Conservation (phyloP, 2,329 filamentous ascomycete species). For the Trichoderma sp. region DNA sequence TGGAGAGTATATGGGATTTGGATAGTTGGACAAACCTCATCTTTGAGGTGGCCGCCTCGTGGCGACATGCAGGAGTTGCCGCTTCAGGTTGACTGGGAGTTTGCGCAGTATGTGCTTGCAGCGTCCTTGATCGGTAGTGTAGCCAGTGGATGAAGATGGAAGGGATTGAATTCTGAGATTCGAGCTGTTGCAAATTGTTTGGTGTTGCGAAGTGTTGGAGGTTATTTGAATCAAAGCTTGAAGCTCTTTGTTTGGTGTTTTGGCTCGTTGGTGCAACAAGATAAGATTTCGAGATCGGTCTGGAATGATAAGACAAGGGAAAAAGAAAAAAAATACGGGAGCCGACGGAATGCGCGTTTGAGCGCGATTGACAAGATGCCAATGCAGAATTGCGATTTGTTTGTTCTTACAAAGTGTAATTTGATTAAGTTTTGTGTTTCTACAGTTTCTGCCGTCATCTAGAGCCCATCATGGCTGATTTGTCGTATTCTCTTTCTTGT, state of each 20-base stretch:
- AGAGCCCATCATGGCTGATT: not conserved
- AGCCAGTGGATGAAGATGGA: not conserved
- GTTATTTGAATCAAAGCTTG: not conserved
- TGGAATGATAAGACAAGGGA: constrained; percentile 2
- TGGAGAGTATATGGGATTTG: not conserved
- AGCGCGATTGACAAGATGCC: not conserved
- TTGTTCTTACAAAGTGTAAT: not conserved
- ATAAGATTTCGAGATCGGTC: not conserved
- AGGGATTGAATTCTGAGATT: not conserved
- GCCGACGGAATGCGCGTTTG: constrained; percentile 24
- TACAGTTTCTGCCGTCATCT: not conserved
- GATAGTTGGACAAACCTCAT: constrained; percentile 53
- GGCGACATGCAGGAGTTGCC: constrained; percentile 42
- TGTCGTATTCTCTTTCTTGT: not conserved
- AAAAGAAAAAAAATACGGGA: not conserved
- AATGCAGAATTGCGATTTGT: not conserved
- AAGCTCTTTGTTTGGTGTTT: not conserved
- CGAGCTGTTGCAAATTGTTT: not conserved
- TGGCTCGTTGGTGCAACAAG: not conserved
- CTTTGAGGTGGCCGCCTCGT: constrained; percentile 54
- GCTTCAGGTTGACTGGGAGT: constrained; percentile 14
- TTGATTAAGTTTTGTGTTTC: not conserved
- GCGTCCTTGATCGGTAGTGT: constrained; percentile 28
- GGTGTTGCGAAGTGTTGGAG: not conserved
- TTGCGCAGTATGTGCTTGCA: not conserved